phyloP scores from a whole-genome alignment of 2,329 filamentous ascomycete genomes.

The Diaporthe sp. region DNA sequence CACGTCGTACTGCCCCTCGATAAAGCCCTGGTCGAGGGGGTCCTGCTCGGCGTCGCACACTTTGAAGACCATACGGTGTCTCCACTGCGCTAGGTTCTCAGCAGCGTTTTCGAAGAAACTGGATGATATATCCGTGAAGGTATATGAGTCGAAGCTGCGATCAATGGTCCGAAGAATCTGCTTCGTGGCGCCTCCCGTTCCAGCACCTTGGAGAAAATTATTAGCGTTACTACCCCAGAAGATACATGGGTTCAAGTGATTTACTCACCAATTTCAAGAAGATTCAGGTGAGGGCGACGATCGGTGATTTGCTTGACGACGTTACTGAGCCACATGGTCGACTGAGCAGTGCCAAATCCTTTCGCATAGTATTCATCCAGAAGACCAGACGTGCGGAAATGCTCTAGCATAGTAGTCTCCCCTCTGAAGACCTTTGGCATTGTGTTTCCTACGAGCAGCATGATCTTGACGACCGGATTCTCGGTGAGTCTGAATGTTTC shows the following conservation, averaged over 20 bases:
- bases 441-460: slow-evolving; percentile 13
- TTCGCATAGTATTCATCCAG: slow-evolving; percentile 40
- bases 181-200: slow-evolving; percentile 54
- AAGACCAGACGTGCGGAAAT: slow-evolving; percentile 41
- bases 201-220: not conserved
- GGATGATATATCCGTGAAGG: slow-evolving; percentile 59
- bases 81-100: slow-evolving; percentile 44
- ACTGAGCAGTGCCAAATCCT: slow-evolving; percentile 31
- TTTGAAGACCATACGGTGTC: slow-evolving; percentile 42
- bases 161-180: slow-evolving; percentile 51
- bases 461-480: slow-evolving; percentile 9
- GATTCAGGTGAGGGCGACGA: slow-evolving; percentile 43
- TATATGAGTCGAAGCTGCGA: slow-evolving; percentile 53
- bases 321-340: slow-evolving; percentile 30
- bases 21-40: slow-evolving; percentile 50
- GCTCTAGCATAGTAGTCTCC: slow-evolving; percentile 42
- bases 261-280: slow-evolving; percentile 47
- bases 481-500: slow-evolving; percentile 3
- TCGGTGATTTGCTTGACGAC: slow-evolving; percentile 34
- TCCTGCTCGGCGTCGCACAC: slow-evolving; percentile 49
- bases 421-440: slow-evolving; percentile 16
- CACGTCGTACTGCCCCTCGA: slow-evolving; percentile 49
- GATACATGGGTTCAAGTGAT: not conserved
- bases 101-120: slow-evolving; percentile 52
- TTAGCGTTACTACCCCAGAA: not conserved